Conservation (phyloP, 352 stramenopile genomes). For the Globisporangium sylvaticum region DNA sequence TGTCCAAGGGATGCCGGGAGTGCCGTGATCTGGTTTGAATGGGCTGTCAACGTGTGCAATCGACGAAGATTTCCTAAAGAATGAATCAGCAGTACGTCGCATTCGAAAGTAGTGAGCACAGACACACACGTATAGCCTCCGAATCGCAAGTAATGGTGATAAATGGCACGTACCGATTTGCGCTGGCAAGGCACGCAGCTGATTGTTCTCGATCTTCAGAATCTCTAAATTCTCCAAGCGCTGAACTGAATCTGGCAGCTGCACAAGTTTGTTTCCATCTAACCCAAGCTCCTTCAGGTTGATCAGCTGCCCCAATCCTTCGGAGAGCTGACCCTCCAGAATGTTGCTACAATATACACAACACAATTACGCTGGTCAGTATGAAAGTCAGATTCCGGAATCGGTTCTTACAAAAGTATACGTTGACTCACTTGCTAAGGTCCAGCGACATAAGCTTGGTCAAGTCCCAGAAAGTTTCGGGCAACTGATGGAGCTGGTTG, state of each 20-base stretch:
- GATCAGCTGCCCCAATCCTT: constrained; percentile 42
- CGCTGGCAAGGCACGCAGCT: constrained; percentile 37
- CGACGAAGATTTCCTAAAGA: constrained; percentile 30
- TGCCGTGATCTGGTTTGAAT: constrained; percentile 58
- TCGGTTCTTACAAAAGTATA: too few species aligned
- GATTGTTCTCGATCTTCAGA: constrained; percentile 63
- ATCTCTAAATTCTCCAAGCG: constrained; percentile 47
- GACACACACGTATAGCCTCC: not conserved
- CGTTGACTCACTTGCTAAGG: constrained; percentile 81
- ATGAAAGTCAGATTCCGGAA: too few species aligned
- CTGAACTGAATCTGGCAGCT: constrained; percentile 49
- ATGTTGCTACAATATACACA: constrained; percentile 41
- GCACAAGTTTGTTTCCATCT: constrained; percentile 59
- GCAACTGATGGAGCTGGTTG: constrained; percentile 51
- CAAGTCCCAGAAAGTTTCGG: constrained; percentile 52
- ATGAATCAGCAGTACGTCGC: not conserved
- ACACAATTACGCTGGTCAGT: constrained; percentile 8
- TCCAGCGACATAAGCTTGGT: constrained; percentile 60
- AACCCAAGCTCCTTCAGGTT: constrained; percentile 61
- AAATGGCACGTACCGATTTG: constrained; percentile 34
- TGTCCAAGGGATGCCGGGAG: constrained; percentile 45
- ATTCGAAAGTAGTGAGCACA: not conserved
- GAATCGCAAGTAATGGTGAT: not conserved
- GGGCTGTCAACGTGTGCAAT: constrained; percentile 52
- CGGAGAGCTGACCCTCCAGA: constrained; percentile 43